These are phyloP conservation scores for Ogataea glucozyma DNA, from an alignment of 805 yeast species.

Conservation along the genomic window DNA sequence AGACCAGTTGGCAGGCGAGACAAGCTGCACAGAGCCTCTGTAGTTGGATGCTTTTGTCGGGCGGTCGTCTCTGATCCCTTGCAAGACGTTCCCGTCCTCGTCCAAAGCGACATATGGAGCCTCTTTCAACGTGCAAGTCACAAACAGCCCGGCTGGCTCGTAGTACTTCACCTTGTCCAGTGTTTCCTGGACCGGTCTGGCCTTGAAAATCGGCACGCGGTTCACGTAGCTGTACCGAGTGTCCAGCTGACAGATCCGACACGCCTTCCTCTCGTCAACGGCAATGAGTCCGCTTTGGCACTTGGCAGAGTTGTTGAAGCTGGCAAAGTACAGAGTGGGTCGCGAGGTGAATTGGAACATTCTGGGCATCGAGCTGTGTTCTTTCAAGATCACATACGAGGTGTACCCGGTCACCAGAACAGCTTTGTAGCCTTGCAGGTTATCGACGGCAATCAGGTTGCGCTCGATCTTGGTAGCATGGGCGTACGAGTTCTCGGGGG, in stretches of 20 bases:
- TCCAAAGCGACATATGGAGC: constrained; percentile 66
- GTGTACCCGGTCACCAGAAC: constrained; percentile 73
- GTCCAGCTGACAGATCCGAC: constrained; percentile 58
- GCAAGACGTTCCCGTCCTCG: constrained; percentile 68
- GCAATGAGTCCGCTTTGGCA: constrained; percentile 59
- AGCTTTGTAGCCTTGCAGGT: constrained; percentile 57
- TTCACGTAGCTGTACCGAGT: constrained; percentile 52
- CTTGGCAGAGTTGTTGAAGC: constrained; percentile 40
- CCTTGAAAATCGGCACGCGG: constrained; percentile 57
- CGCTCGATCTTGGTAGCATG: constrained; percentile 71
- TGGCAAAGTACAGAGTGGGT: constrained; percentile 66
- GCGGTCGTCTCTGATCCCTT: constrained; percentile 51
- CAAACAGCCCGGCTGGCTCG: constrained; percentile 59
- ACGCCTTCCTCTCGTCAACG: constrained; percentile 68
- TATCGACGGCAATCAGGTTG: constrained; percentile 57
- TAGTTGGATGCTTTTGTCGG: constrained; percentile 54
- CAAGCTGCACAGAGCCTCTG: constrained; percentile 59
- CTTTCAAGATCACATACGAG: constrained; percentile 69
- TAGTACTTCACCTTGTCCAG: constrained; percentile 70
- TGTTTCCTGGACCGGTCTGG: constrained; percentile 53
- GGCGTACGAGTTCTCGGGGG: constrained; percentile 75
- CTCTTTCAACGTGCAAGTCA: constrained; percentile 59
- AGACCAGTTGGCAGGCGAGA: constrained; percentile 77
- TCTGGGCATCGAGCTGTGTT: constrained; percentile 61
- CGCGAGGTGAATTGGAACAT: constrained; percentile 65